Evolutionary conservation across 2,329 filamentous ascomycete species (phyloP).

Genomic region (Eutypa lata): DNA sequence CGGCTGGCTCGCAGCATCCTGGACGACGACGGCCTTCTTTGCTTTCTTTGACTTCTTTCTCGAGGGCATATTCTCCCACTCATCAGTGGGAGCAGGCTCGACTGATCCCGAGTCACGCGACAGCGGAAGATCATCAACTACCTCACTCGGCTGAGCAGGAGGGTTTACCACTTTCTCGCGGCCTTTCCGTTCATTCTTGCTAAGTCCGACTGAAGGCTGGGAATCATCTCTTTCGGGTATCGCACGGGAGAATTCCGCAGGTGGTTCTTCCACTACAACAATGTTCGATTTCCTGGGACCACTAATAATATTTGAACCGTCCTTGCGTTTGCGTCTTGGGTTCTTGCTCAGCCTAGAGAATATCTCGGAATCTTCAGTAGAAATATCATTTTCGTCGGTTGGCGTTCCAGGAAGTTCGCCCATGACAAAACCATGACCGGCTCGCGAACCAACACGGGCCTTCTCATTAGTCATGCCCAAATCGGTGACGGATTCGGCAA

Average conservation of each 20-base stretch:
- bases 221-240: constrained; percentile 29
- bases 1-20: constrained; percentile 14
- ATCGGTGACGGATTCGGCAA: constrained; percentile 45
- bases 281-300: constrained; percentile 20
- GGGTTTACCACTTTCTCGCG: constrained; percentile 37
- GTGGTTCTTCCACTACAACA: constrained; percentile 13
- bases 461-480: constrained; percentile 34
- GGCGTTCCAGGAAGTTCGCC: constrained; percentile 43
- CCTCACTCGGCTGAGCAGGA: constrained; percentile 21
- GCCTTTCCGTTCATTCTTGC: constrained; percentile 40
- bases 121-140: constrained; percentile 6
- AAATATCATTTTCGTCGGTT: constrained; percentile 29
- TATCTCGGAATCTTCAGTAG: constrained; percentile 18
- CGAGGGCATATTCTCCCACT: constrained; percentile 19
- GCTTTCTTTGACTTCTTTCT: constrained; percentile 24
- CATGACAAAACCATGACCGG: constrained; percentile 40
- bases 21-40: constrained; percentile 23
- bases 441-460: constrained; percentile 1
- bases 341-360: constrained; percentile 26
- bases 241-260: constrained; percentile 13
- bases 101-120: constrained; percentile 17
- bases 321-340: constrained; percentile 36
- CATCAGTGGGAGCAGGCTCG: constrained; percentile 13
- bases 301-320: constrained; percentile 29
- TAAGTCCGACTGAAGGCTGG: constrained; percentile 20